phyloP scores from a whole-genome alignment of 2,329 filamentous ascomycete species.

The Calcarisporium arbuscula region DNA sequence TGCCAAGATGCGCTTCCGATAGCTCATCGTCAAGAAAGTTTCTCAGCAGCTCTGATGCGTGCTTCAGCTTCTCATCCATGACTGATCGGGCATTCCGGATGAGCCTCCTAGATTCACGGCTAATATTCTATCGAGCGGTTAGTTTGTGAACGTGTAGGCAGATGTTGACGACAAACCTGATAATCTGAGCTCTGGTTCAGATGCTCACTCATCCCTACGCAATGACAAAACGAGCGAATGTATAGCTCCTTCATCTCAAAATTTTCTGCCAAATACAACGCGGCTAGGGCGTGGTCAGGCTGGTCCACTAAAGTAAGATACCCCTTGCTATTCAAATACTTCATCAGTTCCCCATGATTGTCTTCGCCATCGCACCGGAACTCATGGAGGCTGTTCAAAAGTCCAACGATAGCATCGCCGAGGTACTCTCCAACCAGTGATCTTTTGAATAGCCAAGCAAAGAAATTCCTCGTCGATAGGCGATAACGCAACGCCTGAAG shows the following conservation, averaged over 20 bases:
- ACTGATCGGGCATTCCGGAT: slow-evolving; percentile 57
- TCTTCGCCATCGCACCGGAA: slow-evolving; percentile 49
- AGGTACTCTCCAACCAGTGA: slow-evolving; percentile 63
- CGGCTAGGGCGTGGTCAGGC: slow-evolving; percentile 61
- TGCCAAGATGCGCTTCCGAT: slow-evolving; percentile 57
- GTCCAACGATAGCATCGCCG: slow-evolving; percentile 54
- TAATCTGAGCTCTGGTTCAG: slow-evolving; percentile 54
- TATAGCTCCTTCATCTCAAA: slow-evolving; percentile 60
- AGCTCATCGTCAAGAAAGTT: slow-evolving; percentile 67
- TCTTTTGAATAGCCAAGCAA: slow-evolving; percentile 61
- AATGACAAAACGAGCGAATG: slow-evolving; percentile 68
- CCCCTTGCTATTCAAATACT: slow-evolving; percentile 62
- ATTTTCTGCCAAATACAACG: slow-evolving; percentile 61
- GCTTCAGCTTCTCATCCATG: slow-evolving; percentile 56
- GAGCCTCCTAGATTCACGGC: slow-evolving; percentile 53
- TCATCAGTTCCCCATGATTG: slow-evolving; percentile 55
- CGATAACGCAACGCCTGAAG: slow-evolving; percentile 56
- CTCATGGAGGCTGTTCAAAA: slow-evolving; percentile 60
- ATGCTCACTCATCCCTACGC: slow-evolving; percentile 67
- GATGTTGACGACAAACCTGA: slow-evolving; percentile 31
- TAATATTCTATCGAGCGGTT: slow-evolving; percentile 33
- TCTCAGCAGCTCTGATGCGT: slow-evolving; percentile 52
- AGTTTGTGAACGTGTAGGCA: neutral
- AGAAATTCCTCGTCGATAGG: slow-evolving; percentile 65
- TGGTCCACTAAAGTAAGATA: slow-evolving; percentile 62